phyloP scores from a whole-genome alignment of 495 filamentous ascomycete species.

The Penicillium paxilli region DNA sequence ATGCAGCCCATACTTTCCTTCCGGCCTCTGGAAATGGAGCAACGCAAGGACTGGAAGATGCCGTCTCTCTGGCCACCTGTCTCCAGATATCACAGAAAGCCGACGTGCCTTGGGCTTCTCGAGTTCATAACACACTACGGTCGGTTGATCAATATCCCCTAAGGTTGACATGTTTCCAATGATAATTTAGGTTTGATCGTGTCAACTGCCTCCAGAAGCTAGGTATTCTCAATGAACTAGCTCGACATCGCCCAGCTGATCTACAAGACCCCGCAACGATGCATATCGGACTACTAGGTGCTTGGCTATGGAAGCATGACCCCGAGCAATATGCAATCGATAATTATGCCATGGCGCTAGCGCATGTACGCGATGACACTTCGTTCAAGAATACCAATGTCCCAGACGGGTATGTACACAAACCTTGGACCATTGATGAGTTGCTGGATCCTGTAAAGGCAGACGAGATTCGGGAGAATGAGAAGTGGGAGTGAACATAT shows the following conservation, averaged over 20 bases:
- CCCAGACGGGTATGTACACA: constrained; percentile 11
- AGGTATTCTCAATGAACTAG: constrained; percentile 7
- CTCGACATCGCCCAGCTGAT: constrained; percentile 5
- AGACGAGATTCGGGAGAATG: constrained; percentile 7
- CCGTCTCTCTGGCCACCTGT: constrained; percentile 60
- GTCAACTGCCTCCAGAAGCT: constrained; percentile 12
- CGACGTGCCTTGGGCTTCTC: constrained; percentile 29
- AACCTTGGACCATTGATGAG: constrained; percentile 20
- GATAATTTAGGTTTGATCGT: constrained; percentile 10
- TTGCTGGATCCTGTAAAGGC: constrained; percentile 5
- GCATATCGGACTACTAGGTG: constrained; percentile 7
- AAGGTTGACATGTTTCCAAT: neutral
- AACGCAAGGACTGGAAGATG: constrained; percentile 71
- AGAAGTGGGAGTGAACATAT: constrained; percentile 21
- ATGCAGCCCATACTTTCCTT: constrained; percentile 71
- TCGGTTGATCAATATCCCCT: neutral
- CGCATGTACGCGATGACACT: neutral
- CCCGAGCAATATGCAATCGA: constrained; percentile 18
- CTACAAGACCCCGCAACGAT: neutral
- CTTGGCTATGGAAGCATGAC: constrained; percentile 20
- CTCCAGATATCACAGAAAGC: constrained; percentile 53
- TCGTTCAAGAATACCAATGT: constrained; percentile 17
- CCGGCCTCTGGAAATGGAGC: constrained; percentile 69
- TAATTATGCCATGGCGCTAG: constrained; percentile 10
- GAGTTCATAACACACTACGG: constrained; percentile 19